phyloP scores from a whole-genome alignment of 1,284 basidiomycete species.

The Waitea zeae region DNA sequence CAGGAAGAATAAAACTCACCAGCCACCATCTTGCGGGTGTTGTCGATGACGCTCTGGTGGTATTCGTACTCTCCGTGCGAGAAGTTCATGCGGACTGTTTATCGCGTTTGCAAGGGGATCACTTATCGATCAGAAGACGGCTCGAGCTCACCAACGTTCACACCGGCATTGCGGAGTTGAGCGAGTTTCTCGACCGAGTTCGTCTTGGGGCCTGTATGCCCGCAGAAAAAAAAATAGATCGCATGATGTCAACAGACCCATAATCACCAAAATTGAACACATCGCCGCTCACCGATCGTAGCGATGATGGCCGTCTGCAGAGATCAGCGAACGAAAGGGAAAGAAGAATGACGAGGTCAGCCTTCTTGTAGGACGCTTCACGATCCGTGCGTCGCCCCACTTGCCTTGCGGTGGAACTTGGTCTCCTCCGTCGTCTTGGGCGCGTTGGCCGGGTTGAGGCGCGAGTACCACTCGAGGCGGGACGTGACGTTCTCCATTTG shows the following conservation, averaged over 20 bases:
- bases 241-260: too few species aligned
- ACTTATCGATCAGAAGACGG: conserved; percentile 4
- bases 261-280: conserved; percentile 7
- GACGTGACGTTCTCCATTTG: too few species aligned
- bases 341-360: neutral
- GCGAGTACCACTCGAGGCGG: conserved; percentile 84
- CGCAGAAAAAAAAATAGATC: too few species aligned
- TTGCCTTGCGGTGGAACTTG: conserved; percentile 80
- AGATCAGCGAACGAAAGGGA: conserved; percentile 2
- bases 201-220: conserved; percentile 63
- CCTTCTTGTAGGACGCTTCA: conserved; percentile 7
- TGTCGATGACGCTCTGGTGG: conserved; percentile 95
- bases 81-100: conserved; percentile 91
- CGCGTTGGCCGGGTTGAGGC: conserved; percentile 54
- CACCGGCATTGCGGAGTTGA: conserved; percentile 72
- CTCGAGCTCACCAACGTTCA: conserved; percentile 78
- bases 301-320: conserved; percentile 86
- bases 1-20: conserved; percentile 26
- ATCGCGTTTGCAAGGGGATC: conserved; percentile 3
- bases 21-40: conserved; percentile 73
- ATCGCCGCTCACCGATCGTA: conserved; percentile 61
- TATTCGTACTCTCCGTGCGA: conserved; percentile 94
- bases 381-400: too few species aligned
- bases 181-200: conserved; percentile 78
- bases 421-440: conserved; percentile 57